Evolutionary conservation across 2,329 filamentous ascomycete species (phyloP), one percentile per base, ranked within the genome.

Genomic region (Pseudocercospora vitis): DNA sequence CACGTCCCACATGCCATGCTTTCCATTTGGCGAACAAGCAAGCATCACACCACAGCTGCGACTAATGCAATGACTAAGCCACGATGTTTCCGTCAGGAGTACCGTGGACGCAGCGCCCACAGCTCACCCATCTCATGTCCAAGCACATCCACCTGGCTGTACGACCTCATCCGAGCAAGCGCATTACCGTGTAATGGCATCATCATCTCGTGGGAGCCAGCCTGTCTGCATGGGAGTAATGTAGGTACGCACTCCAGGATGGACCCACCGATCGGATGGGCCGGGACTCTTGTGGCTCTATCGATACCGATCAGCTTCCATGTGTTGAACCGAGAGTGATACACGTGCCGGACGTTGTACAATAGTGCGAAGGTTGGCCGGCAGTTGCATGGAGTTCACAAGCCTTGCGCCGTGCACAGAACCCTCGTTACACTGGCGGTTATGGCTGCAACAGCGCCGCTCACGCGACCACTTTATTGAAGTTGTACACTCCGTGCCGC

Each of bases 271-370:
- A 50, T 50, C 29, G 33, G 32, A 50, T 26, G 32, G 23, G 18
- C 21, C 14, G 19, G 23, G 14, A 49, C 24, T 31, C 47, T 28
- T 37, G 37, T 26, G 47, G 42, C 49, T 39, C 18, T 19, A 21
- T 18, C 40, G 47, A 21, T 35, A 44, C 35, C 49, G 39, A 45
- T 29, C 49, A 14, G 42, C 42, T 28, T 31, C 42, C 32, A 35
- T 35, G 32, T 35, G 32, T 35, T 35, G 32, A 8, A 35, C 32
- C 32, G 14, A n/a, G 46, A 8, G 7, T 31, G 45, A 51, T 14
- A 51, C 47, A 48, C 42, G 50, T 51, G 42, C 50, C 42, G 49
- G 28, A 39, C n/a, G 44, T 24, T 24, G 48, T 37, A 49, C 53
- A 23, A 39, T 49, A 54, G 46, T 37, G 46, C 46, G 42, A 52